Base-by-base conservation (phyloP, 495 filamentous ascomycete genomes). In the Neurospora intermedia region DNA sequence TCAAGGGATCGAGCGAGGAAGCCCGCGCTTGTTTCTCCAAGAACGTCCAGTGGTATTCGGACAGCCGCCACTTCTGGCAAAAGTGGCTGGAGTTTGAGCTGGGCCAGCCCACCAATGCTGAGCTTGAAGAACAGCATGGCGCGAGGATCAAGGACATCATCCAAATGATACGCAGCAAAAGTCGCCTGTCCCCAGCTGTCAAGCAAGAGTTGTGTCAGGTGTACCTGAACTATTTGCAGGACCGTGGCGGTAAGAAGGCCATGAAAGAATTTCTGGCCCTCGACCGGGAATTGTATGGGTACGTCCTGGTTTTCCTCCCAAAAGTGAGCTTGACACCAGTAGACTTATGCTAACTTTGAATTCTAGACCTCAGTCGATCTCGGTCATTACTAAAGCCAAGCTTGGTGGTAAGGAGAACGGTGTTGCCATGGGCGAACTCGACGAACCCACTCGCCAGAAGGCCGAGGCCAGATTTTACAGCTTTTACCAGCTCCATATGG, bases 21-120 rank as follows among this genome's bases (percentile, higher is more conserved):
- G 95, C 96, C 38, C 91, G 96, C 10, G 87, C 91, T 70, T 90
- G 97, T 0, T 99, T 92, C 84, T 83, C 91, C 74, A 91, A 89
- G 77, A 93, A 97, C 77, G 87, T 93, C 70, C 89, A 94, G 75
- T 93, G 90, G 85, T 97, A 97, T 81, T 86, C 91, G 18, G 92
- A 95, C 76, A 96, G 93, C 77, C 87, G 89, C n/a, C 86, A 90
- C 31, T 99, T 99, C 88, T 98, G 94, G 95, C 86, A 89, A 72
- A 92, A 90, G 79, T 99, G 93, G 82, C 87, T 98, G 13, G 83
- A 89, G 70, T 97, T 99, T 75, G 96, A 99, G 84, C 84, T 97
- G 48, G 90, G 92, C 45, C 96, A 98, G 78, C 92, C 93, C 10
- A 94, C 92, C 4, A 91, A 85, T 72, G 81, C 84, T 1, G 87